Base-by-base conservation (phyloP, 2,329 filamentous ascomycete genomes). In the Clonostachys rosea region DNA sequence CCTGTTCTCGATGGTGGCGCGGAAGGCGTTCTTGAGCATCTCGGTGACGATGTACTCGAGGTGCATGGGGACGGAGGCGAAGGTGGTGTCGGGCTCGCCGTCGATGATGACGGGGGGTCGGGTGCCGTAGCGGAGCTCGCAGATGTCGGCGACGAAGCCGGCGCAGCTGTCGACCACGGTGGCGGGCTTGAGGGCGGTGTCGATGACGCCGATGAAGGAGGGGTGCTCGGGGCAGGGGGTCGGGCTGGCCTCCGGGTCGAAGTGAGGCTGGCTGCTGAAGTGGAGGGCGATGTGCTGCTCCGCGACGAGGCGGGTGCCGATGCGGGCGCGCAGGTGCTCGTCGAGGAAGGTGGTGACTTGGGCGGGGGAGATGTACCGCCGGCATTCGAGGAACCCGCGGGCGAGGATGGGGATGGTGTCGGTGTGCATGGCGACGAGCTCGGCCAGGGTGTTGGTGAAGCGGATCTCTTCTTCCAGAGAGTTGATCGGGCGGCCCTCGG, bases 41-140 rank as follows among this genome's bases (percentile, higher is more conserved):
- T 99, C 94, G 0, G 92, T 99, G 53, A 96, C 81, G 54, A 99
- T 96, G 66, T 99, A 99, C 67, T 97, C 92, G 20, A 99, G 79
- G 65, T 99, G 94, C 64, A 95, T 94, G 13, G 94, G 94, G 9
- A 99, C 86, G 60, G 95, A 94, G 17, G 92, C 91, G 61, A 99
- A 95, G 0, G 84, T 86, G n/a, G 91, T 90, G 45, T 87, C 84
- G 0, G 87, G 84, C 62, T 95, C 86, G 53, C 94, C 94, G 54
- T 91, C 87, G 58, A 99, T 86, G 42, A 85, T 71, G 58, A 96
- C 78, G 3, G 77, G 79, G 0, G 94, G 94, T 0, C 94, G 82
- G 2, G 95, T 83, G 45, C 94, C 94, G 61, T 99, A 99, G 52
- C 94, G 92, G 35, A 96, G 78, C 72, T 97, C 94, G 70, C 92